Evolutionary conservation across 306 rosid species (phyloP).

Genomic region (Delonix regia): DNA sequence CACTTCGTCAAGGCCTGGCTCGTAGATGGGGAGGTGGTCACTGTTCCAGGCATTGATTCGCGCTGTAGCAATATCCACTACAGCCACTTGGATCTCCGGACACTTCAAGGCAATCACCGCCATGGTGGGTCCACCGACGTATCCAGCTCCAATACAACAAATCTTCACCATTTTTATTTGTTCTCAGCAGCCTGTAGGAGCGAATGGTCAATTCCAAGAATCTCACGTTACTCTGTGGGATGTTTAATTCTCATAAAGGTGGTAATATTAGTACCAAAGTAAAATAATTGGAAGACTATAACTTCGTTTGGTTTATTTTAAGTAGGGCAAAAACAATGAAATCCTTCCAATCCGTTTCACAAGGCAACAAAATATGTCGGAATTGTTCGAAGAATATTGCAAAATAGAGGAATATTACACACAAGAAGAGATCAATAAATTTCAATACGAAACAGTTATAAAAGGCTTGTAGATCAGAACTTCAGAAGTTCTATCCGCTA

Average conservation of each 20-base stretch:
- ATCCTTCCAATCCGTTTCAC: background rate
- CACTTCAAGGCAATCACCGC: slow-evolving; percentile 79
- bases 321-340: background rate
- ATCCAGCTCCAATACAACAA: slow-evolving; percentile 94
- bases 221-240: background rate
- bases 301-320: background rate
- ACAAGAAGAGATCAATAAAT: slow-evolving; percentile 37
- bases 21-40: slow-evolving; percentile 62
- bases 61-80: slow-evolving; percentile 51
- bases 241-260: background rate
- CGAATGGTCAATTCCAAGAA: slow-evolving; percentile 1
- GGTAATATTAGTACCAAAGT: background rate
- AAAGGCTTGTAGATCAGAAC: background rate
- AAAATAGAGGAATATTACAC: background rate
- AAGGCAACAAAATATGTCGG: background rate
- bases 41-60: slow-evolving; percentile 67
- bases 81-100: slow-evolving; percentile 47
- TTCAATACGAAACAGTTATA: background rate
- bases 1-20: slow-evolving; percentile 67
- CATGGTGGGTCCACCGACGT: slow-evolving; percentile 94
- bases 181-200: slow-evolving; percentile 30
- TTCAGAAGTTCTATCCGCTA: background rate
- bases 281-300: background rate
- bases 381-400: background rate
- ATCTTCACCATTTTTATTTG: slow-evolving; percentile 74